Base-by-base conservation (phyloP, 2,329 filamentous ascomycete genomes). In the Lachnellula arida region DNA sequence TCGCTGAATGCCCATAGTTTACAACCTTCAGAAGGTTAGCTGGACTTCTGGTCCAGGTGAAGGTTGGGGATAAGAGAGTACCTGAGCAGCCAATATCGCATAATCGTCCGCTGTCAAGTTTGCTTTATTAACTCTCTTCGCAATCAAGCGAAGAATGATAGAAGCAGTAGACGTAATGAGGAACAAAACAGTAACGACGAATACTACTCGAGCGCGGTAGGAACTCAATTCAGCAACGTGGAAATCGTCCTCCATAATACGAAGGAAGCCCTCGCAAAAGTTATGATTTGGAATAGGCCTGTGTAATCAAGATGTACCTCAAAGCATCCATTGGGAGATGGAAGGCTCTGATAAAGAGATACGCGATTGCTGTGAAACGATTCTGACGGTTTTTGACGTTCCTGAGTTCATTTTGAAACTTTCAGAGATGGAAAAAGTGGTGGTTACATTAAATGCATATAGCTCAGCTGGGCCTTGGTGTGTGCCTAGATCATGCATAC, bases 71-170 rank as follows among this genome's bases (percentile, higher is more conserved):
- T 35, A 17, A n/a, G 1, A 4, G 48, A 40, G 12, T 34, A 51
- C 54, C 35, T 51, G 54, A 22, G 54, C 42, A 19, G 47, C 42
- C 5, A 55, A 34, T 23, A 55, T 55, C 3, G 47, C 46, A 35
- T 51, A 55, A 25, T 55, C 54, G 15, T 55, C 54, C 19, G n/a
- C 7, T 28, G 39, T 5, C 25, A 55, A 42, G 11, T 19, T 40
- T 32, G 43, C 32, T 23, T 48, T 51, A 25, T 46, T 55, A 25
- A 28, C 17, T 19, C 25, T 55, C 49, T 55, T 55, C 32, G 54
- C 54, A 7, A 34, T n/a, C 32, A 55, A n/a, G 19, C 54, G 54
- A 51, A 55, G 54, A 44, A 51, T 48, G 12, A 55, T 35, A 23
- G 54, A 55, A 9, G 17, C 49, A 9, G 54, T 55, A 19, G 54